Evolutionary conservation across 805 yeast genomes (phyloP), one percentile per base, ranked within the genome.

Genomic region (Priceomyces castillae): DNA sequence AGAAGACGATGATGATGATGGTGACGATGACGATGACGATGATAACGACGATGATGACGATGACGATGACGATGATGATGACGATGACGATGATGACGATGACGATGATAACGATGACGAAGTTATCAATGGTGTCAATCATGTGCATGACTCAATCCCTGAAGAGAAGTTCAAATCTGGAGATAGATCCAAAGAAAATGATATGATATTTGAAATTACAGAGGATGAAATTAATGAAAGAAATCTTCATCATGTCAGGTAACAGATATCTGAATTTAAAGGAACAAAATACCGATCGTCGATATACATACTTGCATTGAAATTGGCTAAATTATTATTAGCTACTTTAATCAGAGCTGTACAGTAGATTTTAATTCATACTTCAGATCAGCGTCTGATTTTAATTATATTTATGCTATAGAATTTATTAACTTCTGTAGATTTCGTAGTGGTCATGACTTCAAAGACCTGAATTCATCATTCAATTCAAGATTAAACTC

Each of bases 31-130:
- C 6, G 70, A 61, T 3, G 67, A 62, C 0, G 67, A 62, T 2
- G 71, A 64, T 1, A 71, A 60, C 11, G 69, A 64, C 7, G 72
- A 63, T 2, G 69, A 61, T 3, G 67, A 61, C n/a, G 71, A 63
- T 1, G 71, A 63, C 0, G 68, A 64, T 10, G 70, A 61, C 2
- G 73, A 66, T 3, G 71, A 64, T 10, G 71, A 65, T 2, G 70
- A 65, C 1, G 72, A 64, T 3, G 65, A 60, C 2, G 71, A 62
- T 3, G 65, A 57, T 5, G 65, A 58, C 6, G 65, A 58, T 1
- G 57, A 56, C 4, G 55, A 54, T 11, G 60, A 48, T 9, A 48
- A 38, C 12, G 46, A 41, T 4, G 43, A 39, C 12, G 41, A 11
- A 2, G 35, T 16, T 3, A 37, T 19, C 7, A 34, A 7, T 23